Conservation (phyloP, 2,329 filamentous ascomycete species). For the Xylariaceae sp. region DNA sequence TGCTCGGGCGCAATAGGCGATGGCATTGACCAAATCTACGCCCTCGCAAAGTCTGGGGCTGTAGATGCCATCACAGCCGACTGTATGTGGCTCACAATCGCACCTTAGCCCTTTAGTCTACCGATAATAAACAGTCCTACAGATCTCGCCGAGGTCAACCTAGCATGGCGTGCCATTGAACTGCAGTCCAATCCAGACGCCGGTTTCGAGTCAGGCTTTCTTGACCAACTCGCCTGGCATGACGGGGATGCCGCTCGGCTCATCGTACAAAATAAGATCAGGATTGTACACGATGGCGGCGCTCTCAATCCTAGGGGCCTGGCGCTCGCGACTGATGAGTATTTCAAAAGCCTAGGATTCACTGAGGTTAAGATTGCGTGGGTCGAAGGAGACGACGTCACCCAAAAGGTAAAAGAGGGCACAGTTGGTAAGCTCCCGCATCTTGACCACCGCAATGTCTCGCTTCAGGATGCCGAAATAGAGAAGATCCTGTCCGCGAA, state of each 20-base stretch:
- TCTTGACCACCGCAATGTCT: not conserved
- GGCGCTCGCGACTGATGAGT: not conserved
- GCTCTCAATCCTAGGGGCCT: not conserved
- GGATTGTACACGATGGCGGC: slow-evolving; percentile 46
- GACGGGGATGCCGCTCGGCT: slow-evolving; percentile 30
- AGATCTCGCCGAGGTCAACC: slow-evolving; percentile 36
- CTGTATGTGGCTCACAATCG: not conserved
- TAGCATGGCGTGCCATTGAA: slow-evolving; percentile 43
- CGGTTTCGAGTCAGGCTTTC: slow-evolving; percentile 41
- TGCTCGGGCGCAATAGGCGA: not conserved
- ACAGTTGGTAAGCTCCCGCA: not conserved
- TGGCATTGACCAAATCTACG: not conserved
- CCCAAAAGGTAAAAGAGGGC: not conserved
- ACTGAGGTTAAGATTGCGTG: not conserved
- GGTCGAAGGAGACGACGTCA: not conserved
- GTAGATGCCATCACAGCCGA: not conserved
- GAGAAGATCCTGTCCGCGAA: not conserved
- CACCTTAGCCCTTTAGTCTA: not conserved
- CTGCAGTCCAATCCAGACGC: slow-evolving; percentile 35
- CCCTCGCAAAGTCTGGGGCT: not conserved
- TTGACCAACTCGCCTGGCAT: slow-evolving; percentile 36
- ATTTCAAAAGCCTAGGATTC: not conserved
- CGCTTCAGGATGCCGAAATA: not conserved
- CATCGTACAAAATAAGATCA: slow-evolving; percentile 50
- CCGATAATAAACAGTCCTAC: slow-evolving; percentile 3